Evolutionary conservation across 2,329 filamentous ascomycete species (phyloP), one percentile per base, ranked within the genome.

Genomic region (Didymella sp.): DNA sequence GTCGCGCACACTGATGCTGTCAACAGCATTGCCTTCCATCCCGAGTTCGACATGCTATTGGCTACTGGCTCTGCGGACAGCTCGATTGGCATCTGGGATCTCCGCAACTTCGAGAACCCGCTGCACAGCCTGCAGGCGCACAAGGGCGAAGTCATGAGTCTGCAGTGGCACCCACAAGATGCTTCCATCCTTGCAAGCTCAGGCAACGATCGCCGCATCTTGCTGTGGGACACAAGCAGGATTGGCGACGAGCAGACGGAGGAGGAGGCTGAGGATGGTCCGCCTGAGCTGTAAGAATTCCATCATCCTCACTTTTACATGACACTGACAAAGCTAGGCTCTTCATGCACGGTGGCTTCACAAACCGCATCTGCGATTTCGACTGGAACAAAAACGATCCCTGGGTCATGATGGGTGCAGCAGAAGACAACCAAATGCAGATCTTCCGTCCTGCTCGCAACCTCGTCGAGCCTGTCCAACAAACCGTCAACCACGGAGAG

Each of bases 331-430:
- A 12, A 1, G 11, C 12, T 61, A 92, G 90, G 43, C 81, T 99
- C 1, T 99, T 99, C 79, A 98, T 99, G 93, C 95, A 99, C 71
- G 95, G 95, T 59, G 95, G 95, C 28, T 96, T 99, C 80, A 99
- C 95, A 11, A 97, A 97, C 78, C 90, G 96, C 65, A 87, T 99
- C 60, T 92, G 91, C 31, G 96, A 99, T 77, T 99, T 99, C 73
- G 94, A 90, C 78, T 99, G 94, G 94, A 99, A 99, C 77, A 87
- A 87, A 66, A 96, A 96, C 74, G 92, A 97, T 70, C 93, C 94
- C 4, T 99, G 96, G 96, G 86, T 97, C 52, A 90, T 99, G 65
- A 93, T 92, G 76, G 96, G 91, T 59, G 93, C 95, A 15, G 95
- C 94, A 0, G 96, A 99, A 75, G 95, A 99, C 79, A 99, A 99